phyloP scores from a whole-genome alignment of 345 rosid genomes.

The Acer saccharum region DNA sequence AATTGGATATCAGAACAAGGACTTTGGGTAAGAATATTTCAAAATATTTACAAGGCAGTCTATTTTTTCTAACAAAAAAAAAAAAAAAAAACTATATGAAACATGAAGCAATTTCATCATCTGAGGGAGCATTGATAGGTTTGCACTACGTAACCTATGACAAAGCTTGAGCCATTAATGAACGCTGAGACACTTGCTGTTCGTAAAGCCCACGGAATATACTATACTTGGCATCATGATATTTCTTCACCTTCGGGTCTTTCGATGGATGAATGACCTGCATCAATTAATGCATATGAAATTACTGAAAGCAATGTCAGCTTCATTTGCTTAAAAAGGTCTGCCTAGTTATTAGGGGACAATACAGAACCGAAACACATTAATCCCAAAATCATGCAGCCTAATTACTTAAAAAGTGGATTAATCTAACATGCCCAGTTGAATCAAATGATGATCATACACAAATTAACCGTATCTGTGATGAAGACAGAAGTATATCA shows the following conservation, averaged over 20 bases:
- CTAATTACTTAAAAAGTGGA: neutral
- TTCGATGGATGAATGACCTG: conserved; percentile 85
- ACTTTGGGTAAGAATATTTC: neutral
- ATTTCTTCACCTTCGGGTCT: conserved; percentile 81
- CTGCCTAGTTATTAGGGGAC: neutral
- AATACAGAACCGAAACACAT: neutral
- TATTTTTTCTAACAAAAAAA: too few relatives aligned
- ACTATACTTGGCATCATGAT: conserved; percentile 83
- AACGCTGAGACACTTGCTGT: conserved; percentile 76
- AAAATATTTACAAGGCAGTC: neutral
- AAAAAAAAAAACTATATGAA: neutral
- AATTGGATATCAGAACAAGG: neutral
- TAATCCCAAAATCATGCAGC: conserved; percentile 4
- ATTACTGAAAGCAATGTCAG: neutral
- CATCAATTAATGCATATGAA: neutral
- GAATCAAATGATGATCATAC: neutral
- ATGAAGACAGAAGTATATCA: neutral
- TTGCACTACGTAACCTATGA: conserved; percentile 25
- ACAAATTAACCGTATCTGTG: neutral
- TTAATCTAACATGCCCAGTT: neutral
- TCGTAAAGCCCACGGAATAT: conserved; percentile 75
- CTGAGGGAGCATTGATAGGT: neutral
- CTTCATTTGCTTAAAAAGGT: neutral
- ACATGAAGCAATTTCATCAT: neutral
- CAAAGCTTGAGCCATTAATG: conserved; percentile 71